These are phyloP conservation scores for Aschersonia sp. DNA, from an alignment of 2,329 filamentous ascomycete species.

Conservation along the genomic window DNA sequence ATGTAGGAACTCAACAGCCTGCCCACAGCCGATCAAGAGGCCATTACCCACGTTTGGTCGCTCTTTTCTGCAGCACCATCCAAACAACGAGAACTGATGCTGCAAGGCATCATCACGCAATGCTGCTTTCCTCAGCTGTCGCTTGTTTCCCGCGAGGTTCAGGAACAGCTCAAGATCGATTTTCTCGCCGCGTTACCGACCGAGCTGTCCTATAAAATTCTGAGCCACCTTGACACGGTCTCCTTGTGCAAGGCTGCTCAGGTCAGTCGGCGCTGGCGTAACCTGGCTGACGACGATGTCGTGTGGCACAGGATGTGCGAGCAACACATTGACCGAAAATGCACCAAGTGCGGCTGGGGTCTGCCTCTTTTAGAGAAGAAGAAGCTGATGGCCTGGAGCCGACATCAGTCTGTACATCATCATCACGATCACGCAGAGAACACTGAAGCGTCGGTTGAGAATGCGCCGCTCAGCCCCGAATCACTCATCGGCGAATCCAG, in stretches of 20 bases:
- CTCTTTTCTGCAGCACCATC: constrained; percentile 89
- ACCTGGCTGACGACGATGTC: constrained; percentile 87
- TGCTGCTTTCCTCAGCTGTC: constrained; percentile 97
- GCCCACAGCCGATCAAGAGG: constrained; percentile 76
- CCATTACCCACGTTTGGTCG: constrained; percentile 95
- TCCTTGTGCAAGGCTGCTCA: constrained; percentile 93
- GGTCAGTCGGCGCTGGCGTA: constrained; percentile 78
- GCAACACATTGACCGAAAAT: constrained; percentile 88
- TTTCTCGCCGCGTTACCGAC: constrained; percentile 79
- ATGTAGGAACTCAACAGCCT: constrained; percentile 64
- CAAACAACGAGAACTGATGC: constrained; percentile 89
- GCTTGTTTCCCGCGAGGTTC: constrained; percentile 76
- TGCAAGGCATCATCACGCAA: constrained; percentile 89
- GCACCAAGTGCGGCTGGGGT: constrained; percentile 91
- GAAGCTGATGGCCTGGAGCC: constrained; percentile 71
- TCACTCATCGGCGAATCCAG: constrained; percentile 12
- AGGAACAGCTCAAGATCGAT: constrained; percentile 94
- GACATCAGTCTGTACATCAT: constrained; percentile 41
- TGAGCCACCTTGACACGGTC: constrained; percentile 83
- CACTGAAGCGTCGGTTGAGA: constrained; percentile 11
- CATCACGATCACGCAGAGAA: constrained; percentile 2
- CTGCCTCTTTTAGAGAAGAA: constrained; percentile 81
- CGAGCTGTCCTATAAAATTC: constrained; percentile 85
- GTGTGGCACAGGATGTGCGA: constrained; percentile 98
- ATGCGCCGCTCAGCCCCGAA: constrained; percentile 8